Evolutionary conservation across 352 stramenopile species (phyloP).

Genomic region (Globisporangium apiculatum): DNA sequence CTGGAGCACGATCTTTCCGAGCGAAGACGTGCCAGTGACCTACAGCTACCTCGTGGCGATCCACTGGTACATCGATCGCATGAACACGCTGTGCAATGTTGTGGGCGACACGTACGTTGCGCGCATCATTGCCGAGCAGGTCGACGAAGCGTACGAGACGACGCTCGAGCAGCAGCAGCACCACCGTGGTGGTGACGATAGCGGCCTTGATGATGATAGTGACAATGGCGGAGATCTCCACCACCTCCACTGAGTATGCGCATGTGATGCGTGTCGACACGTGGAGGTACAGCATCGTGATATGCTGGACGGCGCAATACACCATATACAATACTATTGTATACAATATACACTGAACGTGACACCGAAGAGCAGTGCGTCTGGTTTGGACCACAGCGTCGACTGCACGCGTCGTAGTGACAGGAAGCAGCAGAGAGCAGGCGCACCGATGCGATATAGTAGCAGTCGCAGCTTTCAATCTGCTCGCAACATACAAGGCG

Average conservation of each 20-base stretch:
- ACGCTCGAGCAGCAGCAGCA: slow-evolving; percentile 4
- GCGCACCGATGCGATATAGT: too few relatives aligned
- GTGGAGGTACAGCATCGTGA: too few relatives aligned
- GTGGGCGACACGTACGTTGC: slow-evolving; percentile 61
- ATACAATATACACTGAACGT: too few relatives aligned
- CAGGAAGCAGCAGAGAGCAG: too few relatives aligned
- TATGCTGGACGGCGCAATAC: too few relatives aligned
- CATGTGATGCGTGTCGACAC: too few relatives aligned
- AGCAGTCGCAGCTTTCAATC: too few relatives aligned
- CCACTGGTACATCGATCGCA: slow-evolving; percentile 63
- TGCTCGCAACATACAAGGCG: too few relatives aligned
- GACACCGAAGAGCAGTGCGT: too few relatives aligned
- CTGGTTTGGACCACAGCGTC: too few relatives aligned
- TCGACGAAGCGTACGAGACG: slow-evolving; percentile 51
- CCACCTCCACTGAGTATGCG: background rate
- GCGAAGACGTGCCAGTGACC: slow-evolving; percentile 37
- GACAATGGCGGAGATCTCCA: background rate
- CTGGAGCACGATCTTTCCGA: slow-evolving; percentile 64
- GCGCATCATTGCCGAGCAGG: slow-evolving; percentile 69
- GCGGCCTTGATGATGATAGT: background rate
- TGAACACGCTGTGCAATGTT: slow-evolving; percentile 69
- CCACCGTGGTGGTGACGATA: background rate
- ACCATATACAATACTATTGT: too few relatives aligned
- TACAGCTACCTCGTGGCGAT: slow-evolving; percentile 73
- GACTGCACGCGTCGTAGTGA: too few relatives aligned